These are phyloP conservation scores for Pythium biforme DNA, from an alignment of 352 stramenopile species.

Conservation along the genomic window DNA sequence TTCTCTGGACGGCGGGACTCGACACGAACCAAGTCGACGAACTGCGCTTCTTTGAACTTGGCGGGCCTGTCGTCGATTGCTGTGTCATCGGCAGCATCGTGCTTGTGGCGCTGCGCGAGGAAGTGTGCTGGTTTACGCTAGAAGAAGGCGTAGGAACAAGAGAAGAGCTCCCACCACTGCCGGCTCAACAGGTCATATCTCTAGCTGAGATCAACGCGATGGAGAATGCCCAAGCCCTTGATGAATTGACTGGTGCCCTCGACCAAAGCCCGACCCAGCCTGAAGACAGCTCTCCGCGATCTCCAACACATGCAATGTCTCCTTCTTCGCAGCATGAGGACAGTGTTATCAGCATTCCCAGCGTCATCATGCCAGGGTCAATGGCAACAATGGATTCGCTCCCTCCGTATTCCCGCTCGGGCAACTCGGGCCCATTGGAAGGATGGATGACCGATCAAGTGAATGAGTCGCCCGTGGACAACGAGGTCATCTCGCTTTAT, in stretches of 20 bases:
- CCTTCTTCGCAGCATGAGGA: conserved; percentile 3
- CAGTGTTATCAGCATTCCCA: conserved; percentile 29
- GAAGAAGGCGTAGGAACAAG: not conserved
- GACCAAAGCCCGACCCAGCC: not conserved
- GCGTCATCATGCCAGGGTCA: conserved; percentile 18
- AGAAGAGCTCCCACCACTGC: not conserved
- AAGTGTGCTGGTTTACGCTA: conserved; percentile 25
- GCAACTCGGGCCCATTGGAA: conserved; percentile 12
- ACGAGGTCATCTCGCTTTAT: conserved; percentile 34
- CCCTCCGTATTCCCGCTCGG: conserved; percentile 17
- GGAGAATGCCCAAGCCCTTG: not conserved
- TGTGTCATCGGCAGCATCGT: conserved; percentile 27
- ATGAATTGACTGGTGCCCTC: not conserved
- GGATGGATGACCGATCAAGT: conserved; percentile 21
- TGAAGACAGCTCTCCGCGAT: conserved; percentile 13
- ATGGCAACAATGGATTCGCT: conserved; percentile 15
- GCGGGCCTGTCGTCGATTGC: conserved; percentile 46
- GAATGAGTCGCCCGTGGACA: conserved; percentile 24
- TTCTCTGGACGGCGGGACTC: conserved; percentile 44
- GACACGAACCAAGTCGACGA: conserved; percentile 35
- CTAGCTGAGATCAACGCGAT: not conserved
- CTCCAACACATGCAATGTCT: not conserved
- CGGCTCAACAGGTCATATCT: not conserved
- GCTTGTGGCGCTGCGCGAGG: conserved; percentile 11
- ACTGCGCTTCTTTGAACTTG: conserved; percentile 62